A percentile compares a stretch with the other conserved stretches of the same genome.
Evolutionary conservation across 1,284 basidiomycete species (phyloP).

Genomic region (Clitocybe nebularis): DNA sequence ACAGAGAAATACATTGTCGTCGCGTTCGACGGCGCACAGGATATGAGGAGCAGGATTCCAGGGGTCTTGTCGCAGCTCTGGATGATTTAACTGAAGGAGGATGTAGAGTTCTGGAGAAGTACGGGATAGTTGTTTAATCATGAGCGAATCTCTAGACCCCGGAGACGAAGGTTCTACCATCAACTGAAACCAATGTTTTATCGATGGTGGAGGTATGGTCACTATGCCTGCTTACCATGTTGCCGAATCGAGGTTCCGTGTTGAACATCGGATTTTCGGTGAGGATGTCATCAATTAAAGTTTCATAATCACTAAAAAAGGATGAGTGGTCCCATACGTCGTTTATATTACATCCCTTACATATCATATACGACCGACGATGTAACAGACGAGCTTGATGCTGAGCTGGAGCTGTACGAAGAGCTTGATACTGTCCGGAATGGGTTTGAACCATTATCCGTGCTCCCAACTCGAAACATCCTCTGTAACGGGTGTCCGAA

Average conservation of each 20-base stretch:
- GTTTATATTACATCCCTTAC: too few species aligned
- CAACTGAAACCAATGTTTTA: conserved; percentile 8
- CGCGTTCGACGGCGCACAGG: conserved; percentile 37
- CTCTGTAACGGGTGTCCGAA: conserved; percentile 21
- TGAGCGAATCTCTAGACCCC: conserved; percentile 19
- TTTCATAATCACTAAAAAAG: conserved; percentile 19
- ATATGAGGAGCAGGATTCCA: conserved; percentile 51
- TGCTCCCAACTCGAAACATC: conserved; percentile 15
- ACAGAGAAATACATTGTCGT: conserved; percentile 34
- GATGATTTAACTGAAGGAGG: conserved; percentile 39
- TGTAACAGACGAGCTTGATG: conserved; percentile 17
- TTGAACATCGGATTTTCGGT: conserved; percentile 11
- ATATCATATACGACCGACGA: conserved; percentile 21
- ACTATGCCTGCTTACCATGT: conserved; percentile 17
- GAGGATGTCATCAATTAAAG: conserved; percentile 19
- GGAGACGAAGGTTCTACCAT: conserved; percentile 18
- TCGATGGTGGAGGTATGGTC: neutral
- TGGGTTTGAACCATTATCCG: conserved; percentile 10
- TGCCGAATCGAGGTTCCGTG: conserved; percentile 6
- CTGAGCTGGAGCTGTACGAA: conserved; percentile 12
- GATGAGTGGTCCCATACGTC: neutral
- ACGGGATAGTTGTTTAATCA: conserved; percentile 33
- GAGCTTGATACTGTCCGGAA: conserved; percentile 12
- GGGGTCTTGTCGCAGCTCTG: conserved; percentile 39
- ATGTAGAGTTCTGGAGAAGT: conserved; percentile 34